These are phyloP conservation scores for Draba incana DNA, from an alignment of 345 rosid genomes.

Conservation along the genomic window DNA sequence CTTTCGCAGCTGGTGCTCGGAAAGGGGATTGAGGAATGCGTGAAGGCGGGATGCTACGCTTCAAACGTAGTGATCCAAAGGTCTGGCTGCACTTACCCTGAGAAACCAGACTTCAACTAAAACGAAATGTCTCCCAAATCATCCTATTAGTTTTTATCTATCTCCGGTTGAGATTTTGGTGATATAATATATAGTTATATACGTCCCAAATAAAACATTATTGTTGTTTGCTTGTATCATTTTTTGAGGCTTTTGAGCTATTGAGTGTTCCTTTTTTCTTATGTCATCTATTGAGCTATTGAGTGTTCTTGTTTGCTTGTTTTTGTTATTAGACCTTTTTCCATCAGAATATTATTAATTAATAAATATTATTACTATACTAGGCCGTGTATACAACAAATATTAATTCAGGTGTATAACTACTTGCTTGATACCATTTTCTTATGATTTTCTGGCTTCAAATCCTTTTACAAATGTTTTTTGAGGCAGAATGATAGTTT, in stretches of 20 bases:
- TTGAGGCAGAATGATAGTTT: too few species aligned
- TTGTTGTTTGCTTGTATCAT: conserved; percentile 35
- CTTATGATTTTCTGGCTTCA: too few species aligned
- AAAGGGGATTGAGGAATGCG: conserved; percentile 75
- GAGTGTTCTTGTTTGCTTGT: conserved; percentile 13
- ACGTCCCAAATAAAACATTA: conserved; percentile 24
- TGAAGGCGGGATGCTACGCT: conserved; percentile 83
- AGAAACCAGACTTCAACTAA: conserved; percentile 48
- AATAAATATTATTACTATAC: conserved; percentile 6
- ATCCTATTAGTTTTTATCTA: conserved; percentile 11
- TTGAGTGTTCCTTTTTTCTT: too few species aligned
- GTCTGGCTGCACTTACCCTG: conserved; percentile 91
- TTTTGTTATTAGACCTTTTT: background rate
- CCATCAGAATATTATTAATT: background rate
- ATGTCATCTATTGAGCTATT: conserved; percentile 29
- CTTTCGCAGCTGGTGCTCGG: conserved; percentile 79
- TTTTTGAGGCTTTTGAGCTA: conserved; percentile 31
- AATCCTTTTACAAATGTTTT: too few species aligned
- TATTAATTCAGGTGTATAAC: too few species aligned
- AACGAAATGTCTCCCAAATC: conserved; percentile 5
- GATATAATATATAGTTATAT: background rate
- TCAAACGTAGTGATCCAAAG: conserved; percentile 87
- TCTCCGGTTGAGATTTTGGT: conserved; percentile 21
- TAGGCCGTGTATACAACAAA: background rate
- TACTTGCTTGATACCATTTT: too few species aligned